These are phyloP conservation scores for Neonectria hederae DNA, from an alignment of 2,329 filamentous ascomycete genomes.

Conservation along the genomic window DNA sequence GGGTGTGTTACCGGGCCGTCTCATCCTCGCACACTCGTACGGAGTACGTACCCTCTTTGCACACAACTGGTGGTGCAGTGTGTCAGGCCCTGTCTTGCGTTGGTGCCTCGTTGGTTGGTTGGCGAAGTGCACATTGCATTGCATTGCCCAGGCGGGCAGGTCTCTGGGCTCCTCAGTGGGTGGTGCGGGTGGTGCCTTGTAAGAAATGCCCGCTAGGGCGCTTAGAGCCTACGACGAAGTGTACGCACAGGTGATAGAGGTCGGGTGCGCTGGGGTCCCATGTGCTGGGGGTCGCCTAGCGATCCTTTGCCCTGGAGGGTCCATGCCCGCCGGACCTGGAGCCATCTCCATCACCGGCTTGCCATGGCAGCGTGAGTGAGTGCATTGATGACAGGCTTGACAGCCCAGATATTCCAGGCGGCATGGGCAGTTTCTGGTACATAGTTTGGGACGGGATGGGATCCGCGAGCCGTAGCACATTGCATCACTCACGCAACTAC, in stretches of 20 bases:
- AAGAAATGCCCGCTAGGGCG: constrained; percentile 19
- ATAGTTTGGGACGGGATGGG: background rate
- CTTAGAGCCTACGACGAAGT: background rate
- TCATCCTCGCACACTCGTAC: constrained; percentile 6
- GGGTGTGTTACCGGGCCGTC: constrained; percentile 8
- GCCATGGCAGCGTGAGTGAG: background rate
- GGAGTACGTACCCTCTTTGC: background rate
- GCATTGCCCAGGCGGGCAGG: too few relatives aligned
- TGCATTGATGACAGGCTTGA: constrained; percentile 22
- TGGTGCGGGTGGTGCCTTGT: constrained; percentile 21
- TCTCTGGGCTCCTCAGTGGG: background rate
- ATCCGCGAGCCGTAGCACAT: background rate
- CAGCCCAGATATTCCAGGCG: background rate
- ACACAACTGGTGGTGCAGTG: background rate
- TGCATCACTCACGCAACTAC: background rate
- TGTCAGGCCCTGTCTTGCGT: background rate
- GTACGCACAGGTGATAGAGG: background rate
- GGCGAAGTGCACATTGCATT: background rate
- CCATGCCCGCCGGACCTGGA: background rate
- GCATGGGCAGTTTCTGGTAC: constrained; percentile 9
- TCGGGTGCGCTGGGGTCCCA: background rate
- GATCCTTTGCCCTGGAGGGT: constrained; percentile 4
- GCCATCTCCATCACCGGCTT: background rate
- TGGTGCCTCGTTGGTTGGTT: constrained; percentile 1
- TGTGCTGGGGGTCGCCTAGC: background rate